Base-by-base conservation (phyloP, 441 rosid genomes). In the Dalechampia spathulata region DNA sequence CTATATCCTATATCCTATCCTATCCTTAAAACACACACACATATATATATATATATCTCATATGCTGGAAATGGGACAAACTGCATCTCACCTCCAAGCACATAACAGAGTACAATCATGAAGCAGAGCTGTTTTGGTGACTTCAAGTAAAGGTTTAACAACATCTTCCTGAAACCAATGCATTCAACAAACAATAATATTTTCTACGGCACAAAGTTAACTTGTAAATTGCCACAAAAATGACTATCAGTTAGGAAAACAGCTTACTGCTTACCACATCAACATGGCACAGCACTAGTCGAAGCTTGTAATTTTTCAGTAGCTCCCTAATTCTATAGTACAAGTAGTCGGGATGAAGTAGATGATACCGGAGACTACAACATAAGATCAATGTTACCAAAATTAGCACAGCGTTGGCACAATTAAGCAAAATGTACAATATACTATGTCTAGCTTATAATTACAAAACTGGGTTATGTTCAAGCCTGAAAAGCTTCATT, bases 31-130 rank as follows among this genome's bases (percentile, higher is more conserved):
- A n/a, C n/a, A n/a, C n/a, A n/a, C n/a, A n/a, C n/a, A n/a, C n/a
- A n/a, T n/a, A n/a, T n/a, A 30, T 23, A 28, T 15, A 45, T 3
- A 13, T 15, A 45, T 19, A 15, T 12, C 45, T 38, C 61, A 36
- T n/a, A 14, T 45, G 61, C 27, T 30, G 34, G 34, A 26, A 21
- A 11, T 22, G 22, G 23, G 13, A 17, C 4, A 45, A 44, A 20
- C 38, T 14, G 58, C 38, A 40, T 51, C 52, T 3, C 70, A 88
- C 97, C 98, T 83, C 94, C 96, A 85, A 66, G 83, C 90, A 68
- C 99, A 89, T 57, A 92, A 62, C 30, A 93, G 70, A 4, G 99
- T 87, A 59, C 99, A 87, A 70, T 89, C 95, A 83, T 89, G 97
- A 59, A 93, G 96, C 65, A 89, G 69, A 44, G 96, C 74, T 2